These are phyloP conservation scores for Salinomyces thailandicus DNA, from an alignment of 2,329 filamentous ascomycete genomes.

Conservation along the genomic window DNA sequence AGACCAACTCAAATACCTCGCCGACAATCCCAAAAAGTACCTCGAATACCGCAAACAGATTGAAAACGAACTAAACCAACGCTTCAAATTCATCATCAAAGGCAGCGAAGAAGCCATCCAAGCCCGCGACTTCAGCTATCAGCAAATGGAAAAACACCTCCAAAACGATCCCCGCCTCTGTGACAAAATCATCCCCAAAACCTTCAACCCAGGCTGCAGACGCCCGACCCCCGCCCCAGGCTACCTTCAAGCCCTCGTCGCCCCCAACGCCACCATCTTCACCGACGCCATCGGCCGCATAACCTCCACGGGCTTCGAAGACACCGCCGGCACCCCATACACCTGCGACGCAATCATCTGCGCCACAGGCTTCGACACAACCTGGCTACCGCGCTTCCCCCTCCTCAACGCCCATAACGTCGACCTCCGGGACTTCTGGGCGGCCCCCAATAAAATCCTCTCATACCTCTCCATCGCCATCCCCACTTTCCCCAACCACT, in stretches of 20 bases:
- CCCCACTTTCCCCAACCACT: conserved; percentile 36
- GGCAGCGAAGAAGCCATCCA: conserved; percentile 35
- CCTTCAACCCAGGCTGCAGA: conserved; percentile 34
- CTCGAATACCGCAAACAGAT: conserved; percentile 39
- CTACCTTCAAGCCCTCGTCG: conserved; percentile 32
- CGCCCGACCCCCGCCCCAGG: conserved; percentile 33
- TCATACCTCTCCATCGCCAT: conserved; percentile 33
- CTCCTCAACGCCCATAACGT: conserved; percentile 18
- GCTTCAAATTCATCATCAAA: conserved; percentile 45
- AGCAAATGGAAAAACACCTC: conserved; percentile 33
- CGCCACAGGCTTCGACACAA: conserved; percentile 30
- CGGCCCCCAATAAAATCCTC: conserved; percentile 24
- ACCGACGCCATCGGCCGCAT: conserved; percentile 24
- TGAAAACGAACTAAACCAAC: conserved; percentile 41
- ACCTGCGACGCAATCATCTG: conserved; percentile 28
- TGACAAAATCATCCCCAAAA: conserved; percentile 38
- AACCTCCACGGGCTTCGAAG: conserved; percentile 23
- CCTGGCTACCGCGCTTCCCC: conserved; percentile 26
- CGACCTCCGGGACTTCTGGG: conserved; percentile 30
- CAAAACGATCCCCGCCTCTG: conserved; percentile 29
- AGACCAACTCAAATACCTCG: conserved; percentile 31
- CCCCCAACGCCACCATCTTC: conserved; percentile 25
- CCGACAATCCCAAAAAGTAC: conserved; percentile 34
- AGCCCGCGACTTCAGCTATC: conserved; percentile 30
- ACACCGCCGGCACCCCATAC: conserved; percentile 22